A percentile compares a stretch with the other conserved stretches of the same genome.
Conservation (phyloP, 2,329 filamentous ascomycete genomes). For the Akanthomyces uredinophilus region DNA sequence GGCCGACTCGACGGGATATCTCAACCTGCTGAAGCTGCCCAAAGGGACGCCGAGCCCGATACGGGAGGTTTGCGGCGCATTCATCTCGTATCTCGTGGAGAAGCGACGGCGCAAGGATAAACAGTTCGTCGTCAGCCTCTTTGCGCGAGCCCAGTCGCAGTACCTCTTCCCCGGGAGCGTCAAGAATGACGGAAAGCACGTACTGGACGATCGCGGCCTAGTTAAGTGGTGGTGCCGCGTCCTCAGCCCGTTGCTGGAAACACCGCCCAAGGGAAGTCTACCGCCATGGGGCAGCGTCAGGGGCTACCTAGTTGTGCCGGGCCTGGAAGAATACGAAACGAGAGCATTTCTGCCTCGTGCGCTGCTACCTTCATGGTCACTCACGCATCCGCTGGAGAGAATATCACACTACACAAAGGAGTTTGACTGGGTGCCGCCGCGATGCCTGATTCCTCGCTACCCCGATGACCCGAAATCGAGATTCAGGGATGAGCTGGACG, state of each 20-base stretch:
- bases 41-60: conserved; percentile 66
- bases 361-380: conserved; percentile 55
- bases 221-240: conserved; percentile 96
- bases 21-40: conserved; percentile 61
- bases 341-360: conserved; percentile 67
- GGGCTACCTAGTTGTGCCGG: conserved; percentile 82
- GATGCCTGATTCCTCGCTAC: conserved; percentile 83
- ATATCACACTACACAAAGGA: conserved; percentile 59
- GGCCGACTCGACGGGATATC: conserved; percentile 89
- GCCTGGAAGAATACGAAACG: conserved; percentile 76
- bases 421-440: conserved; percentile 60
- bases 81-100: conserved; percentile 69
- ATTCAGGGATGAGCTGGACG: conserved; percentile 83
- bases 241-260: conserved; percentile 66
- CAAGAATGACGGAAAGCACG: conserved; percentile 79
- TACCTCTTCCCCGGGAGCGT: conserved; percentile 93
- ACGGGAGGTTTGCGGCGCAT: conserved; percentile 66
- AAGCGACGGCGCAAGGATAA: conserved; percentile 58
- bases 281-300: conserved; percentile 46
- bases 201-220: conserved; percentile 82
- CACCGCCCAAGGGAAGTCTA: conserved; percentile 32
- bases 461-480: conserved; percentile 94
- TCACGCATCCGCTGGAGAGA: conserved; percentile 64
- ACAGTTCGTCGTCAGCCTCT: conserved; percentile 77
- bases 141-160: conserved; percentile 85